Evolutionary conservation across 148 eudicot species (phyloP).

Genomic region (Fagopyrum homotropicum): DNA sequence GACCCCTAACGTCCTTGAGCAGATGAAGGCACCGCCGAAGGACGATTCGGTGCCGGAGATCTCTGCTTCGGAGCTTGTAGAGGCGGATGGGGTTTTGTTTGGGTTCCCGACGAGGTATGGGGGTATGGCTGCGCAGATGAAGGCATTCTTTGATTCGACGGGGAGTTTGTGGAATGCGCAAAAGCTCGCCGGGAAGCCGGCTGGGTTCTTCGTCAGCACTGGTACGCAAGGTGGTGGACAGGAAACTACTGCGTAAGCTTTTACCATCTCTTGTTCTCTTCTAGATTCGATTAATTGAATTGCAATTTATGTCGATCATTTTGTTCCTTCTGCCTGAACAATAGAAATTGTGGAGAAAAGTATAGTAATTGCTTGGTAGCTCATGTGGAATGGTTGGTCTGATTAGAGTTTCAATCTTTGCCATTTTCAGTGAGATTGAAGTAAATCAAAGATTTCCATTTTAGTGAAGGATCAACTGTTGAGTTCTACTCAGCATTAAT

Average conservation of each 20-base stretch:
- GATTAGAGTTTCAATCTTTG: background rate
- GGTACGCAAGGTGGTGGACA: slow-evolving; percentile 98
- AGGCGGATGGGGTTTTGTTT: slow-evolving; percentile 66
- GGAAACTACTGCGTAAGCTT: slow-evolving; percentile 89
- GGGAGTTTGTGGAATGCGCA: slow-evolving; percentile 81
- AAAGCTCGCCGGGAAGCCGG: slow-evolving; percentile 78
- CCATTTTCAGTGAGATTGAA: background rate
- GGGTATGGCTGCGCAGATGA: slow-evolving; percentile 92
- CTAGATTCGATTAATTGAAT: background rate
- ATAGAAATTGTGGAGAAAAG: background rate
- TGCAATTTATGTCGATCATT: background rate
- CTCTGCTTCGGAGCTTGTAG: slow-evolving; percentile 31
- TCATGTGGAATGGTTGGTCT: background rate
- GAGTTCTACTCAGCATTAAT: background rate
- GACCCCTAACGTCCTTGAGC: slow-evolving; percentile 36
- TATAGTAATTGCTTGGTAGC: background rate
- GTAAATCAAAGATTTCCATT: background rate
- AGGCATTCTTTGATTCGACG: slow-evolving; percentile 85
- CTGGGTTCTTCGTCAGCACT: slow-evolving; percentile 86
- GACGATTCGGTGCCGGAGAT: slow-evolving; percentile 68
- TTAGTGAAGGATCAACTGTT: background rate
- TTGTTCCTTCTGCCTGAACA: background rate
- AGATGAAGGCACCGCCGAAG: slow-evolving; percentile 71
- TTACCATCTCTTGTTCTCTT: background rate
- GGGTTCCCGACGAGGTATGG: slow-evolving; percentile 96